Conservation (phyloP, 768 basidiomycete genomes). For the Albatrellus ellisii region DNA sequence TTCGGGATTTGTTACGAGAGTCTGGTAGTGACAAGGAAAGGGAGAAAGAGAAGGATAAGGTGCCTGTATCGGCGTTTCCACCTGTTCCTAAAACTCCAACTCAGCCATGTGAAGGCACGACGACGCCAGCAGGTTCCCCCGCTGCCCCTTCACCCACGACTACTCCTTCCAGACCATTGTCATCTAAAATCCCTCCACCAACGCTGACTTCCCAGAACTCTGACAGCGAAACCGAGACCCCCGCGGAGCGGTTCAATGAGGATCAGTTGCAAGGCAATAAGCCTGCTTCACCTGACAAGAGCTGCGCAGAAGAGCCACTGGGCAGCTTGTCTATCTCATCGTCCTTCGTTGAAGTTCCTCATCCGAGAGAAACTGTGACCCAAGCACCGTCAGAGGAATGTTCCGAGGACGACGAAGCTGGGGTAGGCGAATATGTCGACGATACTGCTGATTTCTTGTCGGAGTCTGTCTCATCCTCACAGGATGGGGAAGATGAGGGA, state of each 20-base stretch:
- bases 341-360: conserved; percentile 11
- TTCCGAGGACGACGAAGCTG: conserved; percentile 7
- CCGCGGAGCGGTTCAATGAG: conserved; percentile 1
- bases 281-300: conserved; percentile 6
- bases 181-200: background rate
- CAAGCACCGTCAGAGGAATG: conserved; percentile 13
- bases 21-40: conserved; percentile 10
- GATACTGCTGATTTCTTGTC: conserved; percentile 12
- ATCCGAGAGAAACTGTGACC: conserved; percentile 10
- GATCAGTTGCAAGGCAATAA: background rate
- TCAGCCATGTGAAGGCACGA: background rate
- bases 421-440: conserved; percentile 11
- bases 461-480: conserved; percentile 17
- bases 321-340: conserved; percentile 1
- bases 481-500: conserved; percentile 19
- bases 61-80: conserved; percentile 1
- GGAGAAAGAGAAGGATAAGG: conserved; percentile 7
- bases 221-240: conserved; percentile 1
- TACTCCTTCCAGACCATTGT: background rate
- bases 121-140: no score
- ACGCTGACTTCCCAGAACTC: no score
- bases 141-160: background rate
- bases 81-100: background rate
- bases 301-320: conserved; percentile 6
- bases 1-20: conserved; percentile 43